A percentile compares a stretch with the other conserved stretches of the same genome.
These are phyloP conservation scores for Cercospora janseana DNA, from an alignment of 2,329 filamentous ascomycete species.

Conservation along the genomic window DNA sequence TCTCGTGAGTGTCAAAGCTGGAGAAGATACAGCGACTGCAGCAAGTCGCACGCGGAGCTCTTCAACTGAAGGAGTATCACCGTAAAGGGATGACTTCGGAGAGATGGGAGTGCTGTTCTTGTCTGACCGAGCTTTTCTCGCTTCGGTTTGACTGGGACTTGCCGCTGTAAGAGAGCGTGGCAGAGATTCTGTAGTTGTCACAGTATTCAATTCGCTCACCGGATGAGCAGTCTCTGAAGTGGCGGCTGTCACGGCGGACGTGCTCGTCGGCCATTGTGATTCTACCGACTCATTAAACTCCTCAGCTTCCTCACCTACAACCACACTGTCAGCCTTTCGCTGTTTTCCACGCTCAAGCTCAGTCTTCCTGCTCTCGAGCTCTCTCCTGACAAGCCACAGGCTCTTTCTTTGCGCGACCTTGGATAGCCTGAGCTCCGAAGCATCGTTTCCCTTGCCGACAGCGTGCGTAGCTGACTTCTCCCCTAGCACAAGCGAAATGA, in stretches of 20 bases:
- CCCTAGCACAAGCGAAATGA: slow-evolving; percentile 2
- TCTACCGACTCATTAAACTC: background rate
- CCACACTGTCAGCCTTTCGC: background rate
- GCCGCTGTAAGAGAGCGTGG: background rate
- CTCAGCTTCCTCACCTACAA: background rate
- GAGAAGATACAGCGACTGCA: no score
- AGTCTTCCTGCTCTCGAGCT: background rate
- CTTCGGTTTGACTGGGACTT: background rate
- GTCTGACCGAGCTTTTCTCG: background rate
- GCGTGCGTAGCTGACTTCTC: background rate
- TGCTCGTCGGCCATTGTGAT: no score
- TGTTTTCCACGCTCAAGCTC: background rate
- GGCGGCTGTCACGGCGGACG: no score
- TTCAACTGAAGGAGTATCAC: background rate
- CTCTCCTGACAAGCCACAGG: background rate
- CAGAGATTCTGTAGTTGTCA: no score
- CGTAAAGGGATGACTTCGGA: background rate
- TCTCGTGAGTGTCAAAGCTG: background rate
- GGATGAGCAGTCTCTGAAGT: no score
- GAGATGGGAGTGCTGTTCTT: no score
- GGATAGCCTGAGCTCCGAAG: background rate
- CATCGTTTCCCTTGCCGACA: background rate
- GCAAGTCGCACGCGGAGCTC: background rate
- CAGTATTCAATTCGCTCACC: no score
- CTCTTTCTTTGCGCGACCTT: background rate